Evolutionary conservation across 805 yeast genomes (phyloP).

Genomic region (Maudiozyma serrabonitensis): DNA sequence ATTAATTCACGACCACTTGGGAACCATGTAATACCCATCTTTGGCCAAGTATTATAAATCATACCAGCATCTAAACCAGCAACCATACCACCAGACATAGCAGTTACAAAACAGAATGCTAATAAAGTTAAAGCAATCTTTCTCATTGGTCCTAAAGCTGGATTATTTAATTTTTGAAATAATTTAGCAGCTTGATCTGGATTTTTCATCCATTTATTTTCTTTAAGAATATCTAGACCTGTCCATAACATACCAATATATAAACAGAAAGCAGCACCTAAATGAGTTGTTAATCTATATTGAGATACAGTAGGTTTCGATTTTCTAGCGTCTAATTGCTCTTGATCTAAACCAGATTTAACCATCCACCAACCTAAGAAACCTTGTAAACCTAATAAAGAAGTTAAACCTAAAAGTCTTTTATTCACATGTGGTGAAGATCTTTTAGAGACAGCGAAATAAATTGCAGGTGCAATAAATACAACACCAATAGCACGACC

Average conservation of each 20-base stretch:
- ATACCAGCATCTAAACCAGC: conserved; percentile 98
- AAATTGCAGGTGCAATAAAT: conserved; percentile 76
- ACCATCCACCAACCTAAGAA: conserved; percentile 99
- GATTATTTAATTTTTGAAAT: conserved; percentile 51
- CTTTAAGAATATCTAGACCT: conserved; percentile 74
- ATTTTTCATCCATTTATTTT: conserved; percentile 54
- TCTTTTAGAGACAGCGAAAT: conserved; percentile 58
- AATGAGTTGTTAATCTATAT: conserved; percentile 85
- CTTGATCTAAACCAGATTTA: conserved; percentile 80
- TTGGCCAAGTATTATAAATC: conserved; percentile 92
- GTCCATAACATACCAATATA: conserved; percentile 87
- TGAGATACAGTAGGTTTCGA: conserved; percentile 97
- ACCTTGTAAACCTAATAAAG: conserved; percentile 84
- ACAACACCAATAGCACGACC: conserved; percentile 85
- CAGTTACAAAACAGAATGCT: conserved; percentile 71
- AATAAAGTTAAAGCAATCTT: conserved; percentile 46
- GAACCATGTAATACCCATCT: conserved; percentile 78
- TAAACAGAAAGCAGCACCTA: conserved; percentile 84
- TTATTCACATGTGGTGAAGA: conserved; percentile 59
- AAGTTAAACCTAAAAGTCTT: conserved; percentile 63
- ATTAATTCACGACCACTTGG: conserved; percentile 75
- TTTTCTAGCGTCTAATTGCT: conserved; percentile 64
- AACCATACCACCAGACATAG: conserved; percentile 96
- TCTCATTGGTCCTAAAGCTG: conserved; percentile 50
- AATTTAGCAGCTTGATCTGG: conserved; percentile 48